Evolutionary conservation across 1,139 yeast species (phyloP), one percentile per base, ranked within the genome.

Genomic region (Hansenula lynferdii): DNA sequence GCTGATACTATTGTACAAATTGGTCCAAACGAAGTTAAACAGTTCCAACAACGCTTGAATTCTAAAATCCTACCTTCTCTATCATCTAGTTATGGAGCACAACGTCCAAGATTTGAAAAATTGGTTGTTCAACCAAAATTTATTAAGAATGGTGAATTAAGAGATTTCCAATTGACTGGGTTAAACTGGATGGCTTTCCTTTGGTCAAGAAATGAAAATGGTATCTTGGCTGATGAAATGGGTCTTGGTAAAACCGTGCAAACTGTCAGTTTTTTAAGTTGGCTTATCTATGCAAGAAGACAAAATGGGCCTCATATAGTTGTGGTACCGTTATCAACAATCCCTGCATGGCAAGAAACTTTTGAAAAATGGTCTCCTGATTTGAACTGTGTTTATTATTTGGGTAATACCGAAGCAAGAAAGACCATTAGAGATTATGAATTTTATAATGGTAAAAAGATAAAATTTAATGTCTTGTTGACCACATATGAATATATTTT

Each of bases 311-410:
- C 99, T 2, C 97, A 92, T 62, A 62, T 90, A 35, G 90, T 90
- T 21, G 98, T 94, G 28, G 99, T 94, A 10, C 99, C 99, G 0
- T 69, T 94, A 46, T 86, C 96, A 2, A 94, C 99, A 0, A 80
- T 94, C 41, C 97, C 97, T 1, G 96, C 98, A 0, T 94, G 99
- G 99, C 97, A 92, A 65, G 98, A 94, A 57, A 94, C 98, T 3
- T 85, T 94, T 61, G 98, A 92, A 54, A 77, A 82, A 56, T 94
- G 99, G 99, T 78, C 98, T 0, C 97, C 98, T 2, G 98, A 90
- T 59, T 71, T 94, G 43, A 92, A 94, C 59, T 86, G 92, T 62
- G 78, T 92, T 46, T 87, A 87, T 54, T 92, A 92, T 57, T 72
- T 90, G 68, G 99, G 99, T 37, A 94, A 94, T 58, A 81, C 94